Evolutionary conservation across 2,329 filamentous ascomycete species (phyloP), one percentile per base, ranked within the genome.

Genomic region (Paracamarosporium sp.): DNA sequence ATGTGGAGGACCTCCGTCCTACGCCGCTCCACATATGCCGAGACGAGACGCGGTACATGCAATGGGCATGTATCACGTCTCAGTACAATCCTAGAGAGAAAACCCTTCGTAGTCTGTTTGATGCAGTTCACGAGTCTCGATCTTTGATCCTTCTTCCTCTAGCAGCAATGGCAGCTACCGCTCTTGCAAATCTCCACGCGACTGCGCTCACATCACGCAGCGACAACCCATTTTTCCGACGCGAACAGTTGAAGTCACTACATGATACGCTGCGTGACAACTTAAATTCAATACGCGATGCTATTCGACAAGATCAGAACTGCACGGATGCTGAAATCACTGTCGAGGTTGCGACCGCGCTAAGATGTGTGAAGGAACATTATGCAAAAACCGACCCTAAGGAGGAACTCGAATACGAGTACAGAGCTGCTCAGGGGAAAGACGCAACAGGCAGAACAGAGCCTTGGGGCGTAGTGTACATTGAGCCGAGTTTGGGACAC

Each of bases 151-250:
- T 11, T 40, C 5, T 15, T 35, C 22, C 20, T 22, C 33, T 9
- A 7, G n/a, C n/a, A 15, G 33, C 15, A 24, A 52, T 43, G 47
- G 31, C 50, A 50, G 64, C 65, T 13, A 25, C 9, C 20, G 59
- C 64, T 36, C 40, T 76, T 38, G 66, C 65, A 50, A 63, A 61
- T 27, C 63, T 82, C 12, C 71, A 76, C 48, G 76, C 77, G 5
- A 78, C 81, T 8, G 76, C 79, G 11, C 77, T 80, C 9, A 80
- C 83, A 48, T 78, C 78, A 25, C 76, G 80, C 47, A 75, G 77
- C 11, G 72, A 78, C 45, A 84, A 81, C 57, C 61, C 79, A n/a
- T 77, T 76, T 56, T 82, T 81, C 57, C 74, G 79, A 11, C 80
- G 81, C 62, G 74, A 76, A 31, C 78, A 84, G 62, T 73, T 84